Evolutionary conservation across 164 flowering plant genomes (phyloP).

Genomic region (Chloranthus sessilifolius): DNA sequence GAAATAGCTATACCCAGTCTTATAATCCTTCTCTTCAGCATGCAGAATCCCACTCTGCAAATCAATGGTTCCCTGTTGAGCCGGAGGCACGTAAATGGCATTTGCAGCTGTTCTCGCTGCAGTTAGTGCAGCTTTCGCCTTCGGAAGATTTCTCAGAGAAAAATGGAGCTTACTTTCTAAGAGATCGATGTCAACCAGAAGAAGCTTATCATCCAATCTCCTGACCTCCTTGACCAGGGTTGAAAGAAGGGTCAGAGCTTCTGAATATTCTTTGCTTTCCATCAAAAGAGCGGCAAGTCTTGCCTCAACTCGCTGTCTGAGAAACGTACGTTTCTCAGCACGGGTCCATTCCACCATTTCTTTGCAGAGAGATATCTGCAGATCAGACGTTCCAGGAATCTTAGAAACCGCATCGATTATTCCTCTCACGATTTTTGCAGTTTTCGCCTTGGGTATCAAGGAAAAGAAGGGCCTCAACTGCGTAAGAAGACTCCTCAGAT

Average conservation of each 20-base stretch:
- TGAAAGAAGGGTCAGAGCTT: slow-evolving; percentile 50
- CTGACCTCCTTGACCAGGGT: slow-evolving; percentile 56
- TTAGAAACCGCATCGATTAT: slow-evolving; percentile 63
- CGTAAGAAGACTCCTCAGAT: slow-evolving; percentile 56
- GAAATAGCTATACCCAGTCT: slow-evolving; percentile 71
- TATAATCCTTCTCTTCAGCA: slow-evolving; percentile 73
- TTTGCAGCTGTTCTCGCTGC: slow-evolving; percentile 74
- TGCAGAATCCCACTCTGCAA: slow-evolving; percentile 72
- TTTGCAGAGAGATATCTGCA: slow-evolving; percentile 58
- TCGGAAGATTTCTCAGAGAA: slow-evolving; percentile 53
- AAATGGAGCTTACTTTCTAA: slow-evolving; percentile 69
- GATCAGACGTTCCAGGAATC: slow-evolving; percentile 60
- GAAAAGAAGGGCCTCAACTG: slow-evolving; percentile 62
- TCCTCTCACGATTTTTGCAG: slow-evolving; percentile 63
- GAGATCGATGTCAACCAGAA: slow-evolving; percentile 64
- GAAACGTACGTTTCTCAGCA: slow-evolving; percentile 59
- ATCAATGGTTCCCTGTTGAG: slow-evolving; percentile 68
- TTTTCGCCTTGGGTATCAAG: slow-evolving; percentile 63
- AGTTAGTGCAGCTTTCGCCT: slow-evolving; percentile 70
- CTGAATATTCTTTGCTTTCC: slow-evolving; percentile 55
- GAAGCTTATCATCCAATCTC: slow-evolving; percentile 67
- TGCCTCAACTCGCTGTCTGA: slow-evolving; percentile 60
- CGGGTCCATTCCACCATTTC: slow-evolving; percentile 73
- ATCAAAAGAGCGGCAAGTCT: slow-evolving; percentile 61
- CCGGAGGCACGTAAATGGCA: slow-evolving; percentile 75